These are phyloP conservation scores for Cryphonectria parasitica DNA, from an alignment of 2,329 filamentous ascomycete species.

Conservation along the genomic window DNA sequence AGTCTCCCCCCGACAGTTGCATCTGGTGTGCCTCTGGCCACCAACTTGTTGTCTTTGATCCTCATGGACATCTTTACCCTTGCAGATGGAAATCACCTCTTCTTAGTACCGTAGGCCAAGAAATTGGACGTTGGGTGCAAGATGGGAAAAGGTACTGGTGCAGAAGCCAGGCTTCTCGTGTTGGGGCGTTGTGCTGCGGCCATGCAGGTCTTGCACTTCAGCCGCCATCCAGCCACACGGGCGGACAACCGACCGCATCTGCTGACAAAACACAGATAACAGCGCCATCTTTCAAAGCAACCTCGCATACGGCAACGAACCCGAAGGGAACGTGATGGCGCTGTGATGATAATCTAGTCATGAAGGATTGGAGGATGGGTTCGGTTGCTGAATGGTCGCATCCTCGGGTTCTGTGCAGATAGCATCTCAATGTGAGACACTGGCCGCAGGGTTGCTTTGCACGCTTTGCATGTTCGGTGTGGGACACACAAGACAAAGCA, in stretches of 20 bases:
- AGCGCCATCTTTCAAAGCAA: not conserved
- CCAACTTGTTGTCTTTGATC: not conserved
- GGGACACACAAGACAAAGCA: not conserved
- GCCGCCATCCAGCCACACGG: not conserved
- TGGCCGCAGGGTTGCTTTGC: not conserved
- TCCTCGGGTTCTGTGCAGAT: not conserved
- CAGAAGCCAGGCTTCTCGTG: not conserved
- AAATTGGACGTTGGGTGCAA: not conserved
- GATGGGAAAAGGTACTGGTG: not conserved
- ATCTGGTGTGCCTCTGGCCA: not conserved
- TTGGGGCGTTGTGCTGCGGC: not conserved
- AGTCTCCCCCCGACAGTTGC: not conserved
- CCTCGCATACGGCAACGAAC: not conserved
- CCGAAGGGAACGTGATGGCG: not conserved
- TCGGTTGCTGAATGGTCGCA: not conserved
- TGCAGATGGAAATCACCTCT: not conserved
- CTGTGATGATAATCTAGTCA: not conserved
- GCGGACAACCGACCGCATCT: not conserved
- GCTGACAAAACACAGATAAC: conserved; percentile 12
- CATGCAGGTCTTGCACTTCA: not conserved
- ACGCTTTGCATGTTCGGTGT: not conserved
- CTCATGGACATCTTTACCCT: not conserved
- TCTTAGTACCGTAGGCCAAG: not conserved
- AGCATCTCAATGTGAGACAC: not conserved
- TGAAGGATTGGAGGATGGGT: not conserved